Conservation (phyloP, 1,284 basidiomycete species). For the Apiotrichum mycotoxinovorans region DNA sequence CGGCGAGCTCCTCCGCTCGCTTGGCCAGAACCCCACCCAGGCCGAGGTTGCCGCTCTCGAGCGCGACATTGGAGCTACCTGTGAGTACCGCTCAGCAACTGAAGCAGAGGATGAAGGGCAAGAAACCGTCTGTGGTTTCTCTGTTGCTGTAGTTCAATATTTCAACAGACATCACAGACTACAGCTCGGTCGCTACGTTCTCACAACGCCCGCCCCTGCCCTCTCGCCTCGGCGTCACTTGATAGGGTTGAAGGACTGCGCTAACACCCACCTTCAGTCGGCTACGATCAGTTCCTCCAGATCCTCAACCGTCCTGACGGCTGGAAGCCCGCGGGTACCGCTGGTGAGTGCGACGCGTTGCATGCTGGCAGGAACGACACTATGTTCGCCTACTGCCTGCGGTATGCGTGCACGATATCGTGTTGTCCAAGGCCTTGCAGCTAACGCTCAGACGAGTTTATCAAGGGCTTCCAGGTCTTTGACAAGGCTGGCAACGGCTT, state of each 20-base stretch:
- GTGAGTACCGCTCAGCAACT: constrained; percentile 29
- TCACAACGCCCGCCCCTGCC: too few relatives aligned
- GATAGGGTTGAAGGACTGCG: background rate
- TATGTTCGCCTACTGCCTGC: background rate
- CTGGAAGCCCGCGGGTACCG: constrained; percentile 91
- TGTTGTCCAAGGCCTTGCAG: too few relatives aligned
- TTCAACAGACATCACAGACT: too few relatives aligned
- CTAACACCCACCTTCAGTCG: constrained; percentile 58
- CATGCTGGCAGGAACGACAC: too few relatives aligned
- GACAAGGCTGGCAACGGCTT: constrained; percentile 97
- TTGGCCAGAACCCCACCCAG: constrained; percentile 98
- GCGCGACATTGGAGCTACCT: constrained; percentile 54
- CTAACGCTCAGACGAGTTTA: constrained; percentile 77
- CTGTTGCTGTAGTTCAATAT: too few relatives aligned
- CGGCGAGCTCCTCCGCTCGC: constrained; percentile 89
- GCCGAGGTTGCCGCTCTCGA: constrained; percentile 87
- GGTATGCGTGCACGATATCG: too few relatives aligned
- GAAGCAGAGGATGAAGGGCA: too few relatives aligned
- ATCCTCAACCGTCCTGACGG: constrained; percentile 94
- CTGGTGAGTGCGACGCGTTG: constrained; percentile 57
- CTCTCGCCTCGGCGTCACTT: too few relatives aligned
- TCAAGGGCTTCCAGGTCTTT: constrained; percentile 98
- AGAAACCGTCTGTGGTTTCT: too few relatives aligned
- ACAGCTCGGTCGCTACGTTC: too few relatives aligned
- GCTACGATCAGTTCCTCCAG: constrained; percentile 81